A percentile compares a stretch with the other conserved stretches of the same genome.
Conservation (phyloP, 2,329 filamentous ascomycete genomes). For the Neospermospora avenae region DNA sequence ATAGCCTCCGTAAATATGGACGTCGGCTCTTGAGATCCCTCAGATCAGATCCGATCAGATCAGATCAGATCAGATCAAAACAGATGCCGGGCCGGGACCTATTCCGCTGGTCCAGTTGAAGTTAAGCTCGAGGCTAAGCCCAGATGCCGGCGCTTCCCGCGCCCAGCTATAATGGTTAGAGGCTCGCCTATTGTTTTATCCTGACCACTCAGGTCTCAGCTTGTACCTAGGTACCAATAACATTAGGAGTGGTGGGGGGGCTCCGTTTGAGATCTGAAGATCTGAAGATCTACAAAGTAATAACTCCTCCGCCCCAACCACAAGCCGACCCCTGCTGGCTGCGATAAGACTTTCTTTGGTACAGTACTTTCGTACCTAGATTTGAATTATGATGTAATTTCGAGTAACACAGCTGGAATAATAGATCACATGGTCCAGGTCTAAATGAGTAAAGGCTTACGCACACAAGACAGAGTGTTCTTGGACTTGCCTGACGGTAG, state of each 20-base stretch:
- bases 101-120: background rate
- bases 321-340: background rate
- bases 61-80: background rate
- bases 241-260: background rate
- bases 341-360: background rate
- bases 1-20: too few species aligned
- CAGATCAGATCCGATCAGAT: too few species aligned
- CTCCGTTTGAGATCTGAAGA: constrained; percentile 9
- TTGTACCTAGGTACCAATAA: background rate
- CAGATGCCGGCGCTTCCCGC: background rate
- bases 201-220: background rate
- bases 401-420: background rate
- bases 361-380: background rate
- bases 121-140: background rate
- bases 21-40: too few species aligned
- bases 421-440: background rate
- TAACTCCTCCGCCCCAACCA: too few species aligned
- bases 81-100: background rate
- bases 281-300: background rate
- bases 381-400: background rate
- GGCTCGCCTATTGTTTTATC: background rate
- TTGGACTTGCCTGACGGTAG: background rate
- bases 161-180: background rate
- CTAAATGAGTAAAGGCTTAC: too few species aligned
- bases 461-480: background rate